Evolutionary conservation across 768 basidiomycete species (phyloP), one percentile per base, ranked within the genome.

Genomic region (Boletus rubropictus): DNA sequence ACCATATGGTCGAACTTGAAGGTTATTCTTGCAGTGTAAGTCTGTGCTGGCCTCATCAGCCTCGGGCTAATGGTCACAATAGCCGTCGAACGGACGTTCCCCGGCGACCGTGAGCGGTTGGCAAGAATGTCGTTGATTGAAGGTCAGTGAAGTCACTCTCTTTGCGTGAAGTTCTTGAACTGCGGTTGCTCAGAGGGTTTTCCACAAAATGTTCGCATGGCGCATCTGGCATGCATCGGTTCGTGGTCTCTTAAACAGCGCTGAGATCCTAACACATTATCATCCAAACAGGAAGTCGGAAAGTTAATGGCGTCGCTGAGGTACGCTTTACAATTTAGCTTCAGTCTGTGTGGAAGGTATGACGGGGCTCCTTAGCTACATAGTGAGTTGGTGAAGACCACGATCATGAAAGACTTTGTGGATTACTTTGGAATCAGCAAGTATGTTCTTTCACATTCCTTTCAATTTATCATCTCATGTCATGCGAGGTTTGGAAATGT

Each of bases 261-360:
- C 14, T 14, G 18, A 9, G 8, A 31, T 29, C 44, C 27, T 48
- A 46, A 51, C 18, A 21, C 38, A 25, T 45, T n/a, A 29, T 41
- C 1, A 27, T 39, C 25, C 20, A 15, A 52, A 41, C 48, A 82
- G 81, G 82, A 24, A 87, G 84, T 59, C 79, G 84, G 56, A 88
- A 84, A 63, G 87, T 93, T 59, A 99, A 99, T 57, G 95, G 96
- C 60, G 96, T 98, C 12, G 95, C 96, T 9, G 95, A 93, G 72
- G 81, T 84, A 53, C 24, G 52, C 29, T 18, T 39, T 32, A 17
- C 25, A 15, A 22, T 35, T 21, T 32, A 22, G 15, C n/a, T 15
- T 18, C 12, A 22, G 33, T 15, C 9, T 4, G 8, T 2, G 20
- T 11, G 14, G 5, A 12, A 15, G 9, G 15, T 38, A 15, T 33